A percentile compares a stretch with the other conserved stretches of the same genome.
phyloP scores from a whole-genome alignment of 169 alveolate genomes.

The Plasmodium billcollinsi region DNA sequence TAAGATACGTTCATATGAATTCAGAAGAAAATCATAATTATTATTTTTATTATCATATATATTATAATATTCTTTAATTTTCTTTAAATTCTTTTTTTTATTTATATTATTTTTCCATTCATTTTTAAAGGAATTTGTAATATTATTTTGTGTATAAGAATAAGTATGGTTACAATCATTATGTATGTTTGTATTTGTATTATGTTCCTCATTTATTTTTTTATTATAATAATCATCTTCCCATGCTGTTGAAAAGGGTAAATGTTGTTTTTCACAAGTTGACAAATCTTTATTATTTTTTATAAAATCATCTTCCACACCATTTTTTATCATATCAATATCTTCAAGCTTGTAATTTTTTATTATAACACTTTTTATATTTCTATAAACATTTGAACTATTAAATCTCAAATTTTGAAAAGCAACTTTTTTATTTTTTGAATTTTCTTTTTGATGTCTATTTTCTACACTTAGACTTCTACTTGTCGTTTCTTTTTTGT shows the following conservation, averaged over 20 bases:
- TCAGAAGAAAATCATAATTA: slow-evolving; percentile 27
- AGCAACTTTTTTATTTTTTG: background rate
- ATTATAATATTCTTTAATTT: slow-evolving; percentile 49
- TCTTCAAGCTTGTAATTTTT: background rate
- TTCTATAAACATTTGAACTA: slow-evolving; percentile 46
- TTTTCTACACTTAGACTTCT: slow-evolving; percentile 65
- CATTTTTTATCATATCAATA: background rate
- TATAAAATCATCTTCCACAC: no score
- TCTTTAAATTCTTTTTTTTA: slow-evolving; percentile 37
- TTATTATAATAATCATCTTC: no score
- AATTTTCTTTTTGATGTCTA: background rate
- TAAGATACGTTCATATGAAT: slow-evolving; percentile 51
- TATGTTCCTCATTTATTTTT: no score
- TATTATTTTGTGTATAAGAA: background rate
- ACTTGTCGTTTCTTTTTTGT: background rate
- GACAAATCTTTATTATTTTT: no score
- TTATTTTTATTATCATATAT: slow-evolving; percentile 9
- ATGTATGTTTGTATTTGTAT: no score
- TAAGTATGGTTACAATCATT: no score
- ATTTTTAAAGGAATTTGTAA: background rate
- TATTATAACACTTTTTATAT: background rate
- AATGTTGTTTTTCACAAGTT: no score
- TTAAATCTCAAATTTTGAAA: slow-evolving; percentile 21
- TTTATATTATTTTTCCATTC: background rate
- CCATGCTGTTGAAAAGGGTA: background rate